Evolutionary conservation across 2,329 filamentous ascomycete genomes (phyloP).

Genomic region (Biscogniauxia marginata): DNA sequence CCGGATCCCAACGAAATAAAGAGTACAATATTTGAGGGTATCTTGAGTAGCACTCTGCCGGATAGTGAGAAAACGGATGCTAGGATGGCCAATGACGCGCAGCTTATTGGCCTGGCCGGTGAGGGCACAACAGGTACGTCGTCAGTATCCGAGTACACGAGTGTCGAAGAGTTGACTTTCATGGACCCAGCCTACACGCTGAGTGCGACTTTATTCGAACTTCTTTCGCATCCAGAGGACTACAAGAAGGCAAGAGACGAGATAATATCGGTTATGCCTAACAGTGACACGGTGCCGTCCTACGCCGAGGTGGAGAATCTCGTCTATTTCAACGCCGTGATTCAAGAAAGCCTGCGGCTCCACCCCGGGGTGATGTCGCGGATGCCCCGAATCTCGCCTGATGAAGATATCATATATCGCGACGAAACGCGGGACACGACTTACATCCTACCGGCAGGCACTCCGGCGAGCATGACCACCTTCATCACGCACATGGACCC

Average conservation of each 20-base stretch:
- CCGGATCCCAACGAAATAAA: constrained; percentile 10
- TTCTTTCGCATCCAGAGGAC: constrained; percentile 12
- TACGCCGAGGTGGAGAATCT: constrained; percentile 27
- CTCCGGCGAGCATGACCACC: constrained; percentile 13
- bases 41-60: constrained; percentile 13
- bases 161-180: not conserved
- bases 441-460: constrained; percentile 13
- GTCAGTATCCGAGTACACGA: too few relatives aligned
- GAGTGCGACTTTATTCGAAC: constrained; percentile 11
- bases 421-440: constrained; percentile 8
- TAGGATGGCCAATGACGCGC: constrained; percentile 13
- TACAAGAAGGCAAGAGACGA: constrained; percentile 7
- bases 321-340: constrained; percentile 33
- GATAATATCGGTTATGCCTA: constrained; percentile 1
- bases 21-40: constrained; percentile 25
- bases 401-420: constrained; percentile 26
- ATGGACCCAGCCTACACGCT: constrained; percentile 6
- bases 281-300: constrained; percentile 4
- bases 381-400: constrained; percentile 31
- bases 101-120: constrained; percentile 12
- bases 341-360: constrained; percentile 37
- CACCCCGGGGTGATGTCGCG: constrained; percentile 35
- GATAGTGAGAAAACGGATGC: constrained; percentile 15
- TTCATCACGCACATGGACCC: constrained; percentile 17
- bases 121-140: constrained; percentile 13